Base-by-base conservation (phyloP, 2,329 filamentous ascomycete species). In the Botryotinia globosa region DNA sequence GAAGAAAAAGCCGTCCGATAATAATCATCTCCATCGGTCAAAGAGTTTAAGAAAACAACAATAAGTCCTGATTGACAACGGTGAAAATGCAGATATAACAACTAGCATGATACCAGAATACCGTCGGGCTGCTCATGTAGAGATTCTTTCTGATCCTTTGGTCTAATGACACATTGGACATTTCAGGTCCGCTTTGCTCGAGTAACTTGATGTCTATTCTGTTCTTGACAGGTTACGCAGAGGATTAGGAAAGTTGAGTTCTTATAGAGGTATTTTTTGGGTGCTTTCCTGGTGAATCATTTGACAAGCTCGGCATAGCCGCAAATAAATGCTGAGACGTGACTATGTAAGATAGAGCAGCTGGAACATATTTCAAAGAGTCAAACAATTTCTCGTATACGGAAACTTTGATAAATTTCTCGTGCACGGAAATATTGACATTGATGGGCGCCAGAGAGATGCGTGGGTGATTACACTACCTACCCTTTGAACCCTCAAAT, bases 81-180 rank as follows among this genome's bases (percentile, higher is more conserved):
- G 14, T 1, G 0, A 18, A 8, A 18, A n/a, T 2, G 5, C 10
- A 51, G 18, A 51, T 0, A 48, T 48, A 7, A 48, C 0, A 45
- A 4, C 7, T 45, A 14, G 48, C 2, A 51, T n/a, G 4, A 51
- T n/a, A n/a, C 2, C 25, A 1, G 12, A 5, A 14, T 51, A 25
- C 1, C 2, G 0, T 14, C 4, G n/a, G n/a, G n/a, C n/a, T 16
- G 4, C 14, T 18, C 2, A 54, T 18, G 1, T n/a, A 16, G 2
- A n/a, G 1, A 2, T 7, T 0, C 25, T 12, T 1, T 54, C 12
- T 29, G 9, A n/a, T 7, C 14, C 2, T 29, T 3, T 7, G 22
- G 51, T 54, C 25, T 16, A 18, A 54, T 18, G 6, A 18, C 6
- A 18, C 6, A 29, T 54, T 1, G 34, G 5, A 34, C 1, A 34